phyloP scores from a whole-genome alignment of 2,329 filamentous ascomycete species.

The Tolypocladium inflatum region DNA sequence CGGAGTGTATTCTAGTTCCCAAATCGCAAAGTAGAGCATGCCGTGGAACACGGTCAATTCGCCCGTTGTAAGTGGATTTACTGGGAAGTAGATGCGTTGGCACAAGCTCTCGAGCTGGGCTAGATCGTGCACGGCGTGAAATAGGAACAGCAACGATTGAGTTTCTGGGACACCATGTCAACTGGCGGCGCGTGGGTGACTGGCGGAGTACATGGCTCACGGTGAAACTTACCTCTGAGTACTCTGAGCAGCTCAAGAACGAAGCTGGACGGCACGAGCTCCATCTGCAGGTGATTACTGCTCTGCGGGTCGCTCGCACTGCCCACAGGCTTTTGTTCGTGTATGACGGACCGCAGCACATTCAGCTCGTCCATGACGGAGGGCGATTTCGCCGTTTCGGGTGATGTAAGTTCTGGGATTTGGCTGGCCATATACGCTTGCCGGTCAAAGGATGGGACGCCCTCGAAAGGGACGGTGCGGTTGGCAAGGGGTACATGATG shows the following conservation, averaged over 20 bases:
- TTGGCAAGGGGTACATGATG: background rate
- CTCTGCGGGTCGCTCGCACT: background rate
- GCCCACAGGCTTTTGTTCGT: background rate
- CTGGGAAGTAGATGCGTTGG: conserved; percentile 9
- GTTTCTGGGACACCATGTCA: background rate
- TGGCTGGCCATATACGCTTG: background rate
- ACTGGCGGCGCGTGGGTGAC: background rate
- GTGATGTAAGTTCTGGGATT: background rate
- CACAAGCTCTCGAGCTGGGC: conserved; percentile 7
- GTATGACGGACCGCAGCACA: background rate
- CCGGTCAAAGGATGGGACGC: background rate
- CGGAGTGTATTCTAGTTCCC: background rate
- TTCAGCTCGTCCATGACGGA: background rate
- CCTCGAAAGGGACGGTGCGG: background rate
- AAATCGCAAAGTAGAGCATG: conserved; percentile 1
- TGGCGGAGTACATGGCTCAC: background rate
- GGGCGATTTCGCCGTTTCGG: background rate
- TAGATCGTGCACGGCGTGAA: conserved; percentile 7
- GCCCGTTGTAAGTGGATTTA: conserved; percentile 8
- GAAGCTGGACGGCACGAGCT: background rate
- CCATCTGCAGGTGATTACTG: background rate
- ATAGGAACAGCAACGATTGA: conserved; percentile 5
- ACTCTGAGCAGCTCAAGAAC: background rate
- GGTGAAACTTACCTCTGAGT: background rate
- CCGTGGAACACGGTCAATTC: conserved; percentile 9